Conservation (phyloP, 768 basidiomycete genomes). For the Phlebiopsis flavidoalba region DNA sequence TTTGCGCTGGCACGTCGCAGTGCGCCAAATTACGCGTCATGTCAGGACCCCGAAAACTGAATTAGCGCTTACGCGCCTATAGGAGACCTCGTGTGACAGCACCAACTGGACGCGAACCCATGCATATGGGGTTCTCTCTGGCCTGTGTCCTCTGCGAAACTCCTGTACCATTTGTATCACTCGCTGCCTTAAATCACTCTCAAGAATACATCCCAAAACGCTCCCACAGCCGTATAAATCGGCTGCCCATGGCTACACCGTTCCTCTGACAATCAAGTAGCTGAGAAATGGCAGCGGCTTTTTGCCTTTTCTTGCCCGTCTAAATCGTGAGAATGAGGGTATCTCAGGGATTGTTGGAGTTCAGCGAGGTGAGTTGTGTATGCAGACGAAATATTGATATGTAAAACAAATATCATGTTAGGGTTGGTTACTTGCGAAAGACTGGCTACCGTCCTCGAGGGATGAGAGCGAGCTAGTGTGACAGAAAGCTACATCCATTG, state of each 20-base stretch:
- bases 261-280: constrained; percentile 15
- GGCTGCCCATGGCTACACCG: constrained; percentile 15
- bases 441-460: constrained; percentile 53
- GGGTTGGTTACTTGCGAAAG: constrained; percentile 57
- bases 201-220: not conserved
- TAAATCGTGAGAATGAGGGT: constrained; percentile 26
- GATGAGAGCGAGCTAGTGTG: constrained; percentile 37
- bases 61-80: not conserved
- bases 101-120: not conserved
- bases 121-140: not conserved
- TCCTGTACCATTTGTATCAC: not conserved
- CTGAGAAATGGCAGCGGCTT: constrained; percentile 25
- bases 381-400: not conserved
- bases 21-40: too few species aligned
- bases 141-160: not conserved
- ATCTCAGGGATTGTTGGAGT: constrained; percentile 36
- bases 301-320: constrained; percentile 23
- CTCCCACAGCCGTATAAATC: not conserved
- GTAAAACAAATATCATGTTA: constrained; percentile 18
- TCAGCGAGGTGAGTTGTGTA: constrained; percentile 45
- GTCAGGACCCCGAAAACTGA: too few species aligned
- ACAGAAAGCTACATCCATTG: constrained; percentile 25
- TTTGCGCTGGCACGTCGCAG: too few species aligned
- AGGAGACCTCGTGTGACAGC: not conserved
- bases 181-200: not conserved